Evolutionary conservation across 2,329 filamentous ascomycete species (phyloP).

Genomic region (Teratosphaeria gauchensis): DNA sequence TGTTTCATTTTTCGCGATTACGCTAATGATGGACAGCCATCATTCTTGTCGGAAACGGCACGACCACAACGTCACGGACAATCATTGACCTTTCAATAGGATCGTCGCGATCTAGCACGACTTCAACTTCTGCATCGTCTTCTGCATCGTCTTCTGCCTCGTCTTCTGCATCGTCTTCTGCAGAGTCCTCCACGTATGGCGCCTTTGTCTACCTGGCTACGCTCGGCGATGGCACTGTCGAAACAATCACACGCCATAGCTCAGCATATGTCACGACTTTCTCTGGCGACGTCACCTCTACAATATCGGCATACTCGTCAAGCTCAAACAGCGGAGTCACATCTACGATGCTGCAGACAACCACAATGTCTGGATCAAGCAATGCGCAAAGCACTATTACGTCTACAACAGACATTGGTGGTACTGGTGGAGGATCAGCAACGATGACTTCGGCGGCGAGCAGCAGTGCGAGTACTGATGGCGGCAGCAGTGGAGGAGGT

Average conservation of each 20-base stretch:
- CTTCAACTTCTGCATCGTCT: background rate
- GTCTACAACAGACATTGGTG: constrained; percentile 4
- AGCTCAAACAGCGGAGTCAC: constrained; percentile 2
- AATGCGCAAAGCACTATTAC: constrained; percentile 7
- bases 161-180: no score
- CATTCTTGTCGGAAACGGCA: constrained; percentile 10
- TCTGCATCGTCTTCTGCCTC: background rate
- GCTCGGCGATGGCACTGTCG: constrained; percentile 14
- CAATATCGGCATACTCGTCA: constrained; percentile 11
- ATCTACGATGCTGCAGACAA: constrained; percentile 1
- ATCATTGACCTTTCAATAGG: constrained; percentile 7
- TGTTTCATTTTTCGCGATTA: background rate
- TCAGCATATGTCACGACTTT: constrained; percentile 19
- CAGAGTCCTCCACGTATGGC: constrained; percentile 1
- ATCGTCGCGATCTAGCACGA: background rate
- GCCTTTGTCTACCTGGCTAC: constrained; percentile 15
- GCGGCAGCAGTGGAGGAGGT: constrained; percentile 3
- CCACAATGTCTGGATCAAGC: background rate
- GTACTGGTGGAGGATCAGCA: background rate
- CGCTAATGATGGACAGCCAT: constrained; percentile 12
- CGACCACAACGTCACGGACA: constrained; percentile 12
- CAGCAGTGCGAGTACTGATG: background rate
- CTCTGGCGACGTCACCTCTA: constrained; percentile 13
- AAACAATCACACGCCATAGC: constrained; percentile 14
- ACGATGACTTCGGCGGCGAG: background rate